A percentile compares a stretch with the other conserved stretches of the same genome.
Evolutionary conservation across 129 eudicot species (phyloP).

Genomic region (Helichrysum umbraculigerum): DNA sequence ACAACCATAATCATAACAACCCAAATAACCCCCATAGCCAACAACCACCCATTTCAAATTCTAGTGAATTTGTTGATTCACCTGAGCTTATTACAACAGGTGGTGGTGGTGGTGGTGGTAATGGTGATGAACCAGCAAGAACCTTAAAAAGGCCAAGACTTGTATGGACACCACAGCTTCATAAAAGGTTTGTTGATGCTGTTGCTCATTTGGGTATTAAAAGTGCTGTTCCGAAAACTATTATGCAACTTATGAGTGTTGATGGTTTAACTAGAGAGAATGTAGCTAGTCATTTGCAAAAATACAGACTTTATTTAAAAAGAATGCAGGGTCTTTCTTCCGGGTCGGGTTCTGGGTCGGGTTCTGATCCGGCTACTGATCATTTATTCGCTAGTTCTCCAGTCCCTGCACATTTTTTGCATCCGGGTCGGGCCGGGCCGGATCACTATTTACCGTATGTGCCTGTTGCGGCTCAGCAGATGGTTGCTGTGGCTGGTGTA

Average conservation of each 20-base stretch:
- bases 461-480: constrained; percentile 56
- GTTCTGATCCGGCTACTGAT: constrained; percentile 72
- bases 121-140: constrained; percentile 75
- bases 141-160: constrained; percentile 91
- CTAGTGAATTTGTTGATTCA: constrained; percentile 76
- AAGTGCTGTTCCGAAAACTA: constrained; percentile 95
- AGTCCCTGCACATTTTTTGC: constrained; percentile 86
- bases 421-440: constrained; percentile 44
- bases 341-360: constrained; percentile 39
- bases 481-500: constrained; percentile 42
- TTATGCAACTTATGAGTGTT: constrained; percentile 96
- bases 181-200: constrained; percentile 88
- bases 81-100: constrained; percentile 54
- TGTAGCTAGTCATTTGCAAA: constrained; percentile 92
- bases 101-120: constrained; percentile 29
- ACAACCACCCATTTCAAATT: constrained; percentile 37
- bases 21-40: neutral
- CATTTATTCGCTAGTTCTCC: constrained; percentile 89
- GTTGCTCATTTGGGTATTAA: constrained; percentile 94
- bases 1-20: constrained; percentile 8
- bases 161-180: constrained; percentile 98
- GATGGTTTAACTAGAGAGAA: constrained; percentile 92
- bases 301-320: constrained; percentile 81
- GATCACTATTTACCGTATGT: constrained; percentile 66
- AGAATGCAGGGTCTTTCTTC: constrained; percentile 78